Conservation (phyloP, 352 stramenopile species). For the Phytopythium helicoides region DNA sequence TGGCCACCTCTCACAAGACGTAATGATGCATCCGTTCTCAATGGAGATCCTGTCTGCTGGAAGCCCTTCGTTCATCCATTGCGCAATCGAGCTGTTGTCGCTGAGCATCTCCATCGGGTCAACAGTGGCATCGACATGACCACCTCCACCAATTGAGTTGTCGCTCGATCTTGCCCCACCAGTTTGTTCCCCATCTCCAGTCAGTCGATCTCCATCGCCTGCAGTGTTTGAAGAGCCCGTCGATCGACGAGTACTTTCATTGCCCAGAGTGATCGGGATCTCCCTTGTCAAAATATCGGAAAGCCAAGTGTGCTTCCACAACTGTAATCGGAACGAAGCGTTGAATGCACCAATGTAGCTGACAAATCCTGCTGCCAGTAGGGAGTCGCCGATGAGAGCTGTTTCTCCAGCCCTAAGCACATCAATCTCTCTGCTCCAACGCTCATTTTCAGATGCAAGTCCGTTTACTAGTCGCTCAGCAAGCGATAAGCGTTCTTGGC, state of each 20-base stretch:
- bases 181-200: constrained; percentile 4
- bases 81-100: constrained; percentile 75
- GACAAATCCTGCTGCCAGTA: constrained; percentile 88
- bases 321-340: constrained; percentile 65
- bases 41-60: constrained; percentile 90
- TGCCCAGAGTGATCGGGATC: constrained; percentile 72
- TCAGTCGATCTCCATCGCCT: neutral
- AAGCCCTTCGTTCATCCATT: constrained; percentile 92
- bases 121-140: constrained; percentile 20
- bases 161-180: too few species aligned
- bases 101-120: constrained; percentile 89
- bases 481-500: constrained; percentile 83
- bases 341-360: constrained; percentile 93
- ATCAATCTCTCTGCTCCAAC: constrained; percentile 89
- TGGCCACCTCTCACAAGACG: constrained; percentile 84
- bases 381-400: constrained; percentile 84
- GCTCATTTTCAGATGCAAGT: constrained; percentile 84
- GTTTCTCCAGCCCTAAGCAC: constrained; percentile 63
- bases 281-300: constrained; percentile 82
- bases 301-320: constrained; percentile 88
- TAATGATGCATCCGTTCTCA: constrained; percentile 92
- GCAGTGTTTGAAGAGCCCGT: neutral
- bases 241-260: neutral
- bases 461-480: constrained; percentile 89
- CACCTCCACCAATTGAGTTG: constrained; percentile 2